Evolutionary conservation across 805 yeast species (phyloP).

Genomic region (Yamadazyma tumulicola): DNA sequence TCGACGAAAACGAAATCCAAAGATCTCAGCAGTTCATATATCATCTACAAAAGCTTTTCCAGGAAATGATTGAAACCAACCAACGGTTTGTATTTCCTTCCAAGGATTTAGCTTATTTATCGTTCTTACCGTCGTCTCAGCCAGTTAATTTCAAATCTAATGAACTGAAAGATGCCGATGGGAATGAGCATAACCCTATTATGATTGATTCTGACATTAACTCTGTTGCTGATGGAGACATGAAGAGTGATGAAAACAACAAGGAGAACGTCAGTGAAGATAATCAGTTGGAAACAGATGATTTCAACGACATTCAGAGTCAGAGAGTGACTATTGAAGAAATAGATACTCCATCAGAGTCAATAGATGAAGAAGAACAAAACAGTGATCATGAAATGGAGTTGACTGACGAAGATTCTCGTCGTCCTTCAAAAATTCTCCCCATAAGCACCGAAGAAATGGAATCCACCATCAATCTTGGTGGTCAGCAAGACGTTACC

Average conservation of each 20-base stretch:
- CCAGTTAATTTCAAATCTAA: constrained; percentile 47
- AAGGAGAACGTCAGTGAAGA: neutral
- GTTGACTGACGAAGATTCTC: neutral
- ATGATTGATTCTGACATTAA: constrained; percentile 4
- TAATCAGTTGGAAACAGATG: constrained; percentile 1
- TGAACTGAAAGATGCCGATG: constrained; percentile 1
- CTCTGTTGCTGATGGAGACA: constrained; percentile 1
- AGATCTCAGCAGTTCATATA: constrained; percentile 80
- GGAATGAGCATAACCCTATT: constrained; percentile 7
- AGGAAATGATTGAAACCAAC: constrained; percentile 61
- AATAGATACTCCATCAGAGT: constrained; percentile 1
- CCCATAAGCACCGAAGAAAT: constrained; percentile 58
- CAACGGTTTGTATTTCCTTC: constrained; percentile 73
- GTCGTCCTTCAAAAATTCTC: constrained; percentile 17
- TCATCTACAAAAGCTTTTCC: constrained; percentile 66
- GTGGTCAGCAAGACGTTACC: constrained; percentile 95
- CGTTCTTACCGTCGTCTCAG: constrained; percentile 70
- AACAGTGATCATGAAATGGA: neutral
- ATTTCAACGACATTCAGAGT: neutral
- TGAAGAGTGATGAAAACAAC: neutral
- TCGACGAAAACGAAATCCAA: constrained; percentile 72
- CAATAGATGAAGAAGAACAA: neutral
- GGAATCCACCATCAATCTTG: constrained; percentile 72
- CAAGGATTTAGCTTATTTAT: constrained; percentile 81
- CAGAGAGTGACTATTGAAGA: constrained; percentile 3